These are phyloP conservation scores for Acidiella bohemica DNA, from an alignment of 495 filamentous ascomycete genomes.

Conservation along the genomic window DNA sequence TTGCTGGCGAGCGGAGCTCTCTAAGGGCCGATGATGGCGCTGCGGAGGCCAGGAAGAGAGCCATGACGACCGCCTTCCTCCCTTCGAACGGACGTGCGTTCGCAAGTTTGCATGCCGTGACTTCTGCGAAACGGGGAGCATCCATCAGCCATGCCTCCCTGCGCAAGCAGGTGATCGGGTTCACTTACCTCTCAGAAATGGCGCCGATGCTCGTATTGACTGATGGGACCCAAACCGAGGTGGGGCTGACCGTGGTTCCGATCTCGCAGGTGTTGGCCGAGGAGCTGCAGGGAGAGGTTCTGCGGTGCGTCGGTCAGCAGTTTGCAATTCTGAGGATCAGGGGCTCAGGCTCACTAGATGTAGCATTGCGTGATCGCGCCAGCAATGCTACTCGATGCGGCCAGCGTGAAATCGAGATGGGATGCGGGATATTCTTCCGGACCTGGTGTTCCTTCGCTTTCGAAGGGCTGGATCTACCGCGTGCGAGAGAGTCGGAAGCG, in stretches of 20 bases:
- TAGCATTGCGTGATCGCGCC: constrained; percentile 59
- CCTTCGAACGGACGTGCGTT: constrained; percentile 41
- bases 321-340: constrained; percentile 12
- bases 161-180: too few species aligned
- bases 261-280: constrained; percentile 20
- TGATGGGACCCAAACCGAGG: constrained; percentile 16
- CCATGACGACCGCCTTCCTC: constrained; percentile 57
- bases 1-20: constrained; percentile 41
- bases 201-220: constrained; percentile 20
- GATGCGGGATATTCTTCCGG: constrained; percentile 64
- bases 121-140: constrained; percentile 3
- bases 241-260: constrained; percentile 6
- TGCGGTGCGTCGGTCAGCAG: background rate
- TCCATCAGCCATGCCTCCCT: too few species aligned
- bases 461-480: constrained; percentile 55
- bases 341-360: constrained; percentile 51
- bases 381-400: constrained; percentile 46
- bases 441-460: constrained; percentile 46
- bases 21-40: constrained; percentile 36
- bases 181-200: constrained; percentile 18
- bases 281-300: constrained; percentile 16
- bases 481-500: constrained; percentile 56
- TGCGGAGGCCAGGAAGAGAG: constrained; percentile 49
- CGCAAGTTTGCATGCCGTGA: constrained; percentile 15
- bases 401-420: constrained; percentile 55